Evolutionary conservation across 768 basidiomycete species (phyloP).

Genomic region (Mrakia frigida): DNA sequence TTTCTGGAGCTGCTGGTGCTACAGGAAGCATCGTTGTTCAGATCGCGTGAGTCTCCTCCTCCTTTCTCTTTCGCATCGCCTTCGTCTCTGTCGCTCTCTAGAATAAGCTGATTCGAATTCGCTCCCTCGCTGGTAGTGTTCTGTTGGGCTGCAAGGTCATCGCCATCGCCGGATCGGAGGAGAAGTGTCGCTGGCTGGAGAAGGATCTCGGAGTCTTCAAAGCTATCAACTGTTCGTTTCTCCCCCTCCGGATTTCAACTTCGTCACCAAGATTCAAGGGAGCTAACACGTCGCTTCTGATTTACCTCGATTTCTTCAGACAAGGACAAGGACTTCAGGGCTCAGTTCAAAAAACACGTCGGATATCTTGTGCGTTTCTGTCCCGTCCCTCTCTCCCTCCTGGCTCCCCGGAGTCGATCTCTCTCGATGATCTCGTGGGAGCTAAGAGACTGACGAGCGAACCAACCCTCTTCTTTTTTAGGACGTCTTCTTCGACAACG

Average conservation of each 20-base stretch:
- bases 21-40: slow-evolving; percentile 59
- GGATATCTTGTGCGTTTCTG: slow-evolving; percentile 19
- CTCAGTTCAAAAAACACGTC: slow-evolving; percentile 59
- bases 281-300: not conserved
- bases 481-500: slow-evolving; percentile 31
- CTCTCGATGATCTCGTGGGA: too few relatives aligned
- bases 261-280: not conserved
- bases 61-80: not conserved
- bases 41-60: slow-evolving; percentile 16
- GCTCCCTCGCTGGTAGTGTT: not conserved
- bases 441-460: too few relatives aligned
- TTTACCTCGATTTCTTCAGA: not conserved
- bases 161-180: slow-evolving; percentile 75
- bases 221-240: slow-evolving; percentile 59
- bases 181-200: slow-evolving; percentile 82
- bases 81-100: not conserved
- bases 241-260: too few relatives aligned
- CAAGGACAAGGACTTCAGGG: slow-evolving; percentile 49
- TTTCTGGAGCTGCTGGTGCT: slow-evolving; percentile 86
- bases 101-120: not conserved
- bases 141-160: slow-evolving; percentile 56
- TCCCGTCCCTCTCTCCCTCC: not conserved
- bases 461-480: not conserved
- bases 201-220: slow-evolving; percentile 66
- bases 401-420: too few relatives aligned